Evolutionary conservation across 2,329 filamentous ascomycete species (phyloP).

Genomic region (Beauveria asiatica): DNA sequence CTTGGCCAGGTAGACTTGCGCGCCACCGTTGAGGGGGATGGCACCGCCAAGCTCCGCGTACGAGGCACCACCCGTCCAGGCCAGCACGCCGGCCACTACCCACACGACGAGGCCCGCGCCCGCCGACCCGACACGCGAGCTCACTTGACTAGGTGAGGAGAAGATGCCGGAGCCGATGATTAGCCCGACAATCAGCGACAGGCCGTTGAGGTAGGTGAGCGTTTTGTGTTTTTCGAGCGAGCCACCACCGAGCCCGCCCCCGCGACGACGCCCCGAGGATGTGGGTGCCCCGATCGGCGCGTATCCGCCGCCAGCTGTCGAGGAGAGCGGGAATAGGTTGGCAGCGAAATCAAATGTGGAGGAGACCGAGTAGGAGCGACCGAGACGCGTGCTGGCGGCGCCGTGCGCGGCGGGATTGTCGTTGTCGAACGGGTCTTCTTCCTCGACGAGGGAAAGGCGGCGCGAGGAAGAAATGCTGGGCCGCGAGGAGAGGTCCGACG

Average conservation of each 20-base stretch:
- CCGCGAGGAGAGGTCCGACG: slow-evolving; percentile 59
- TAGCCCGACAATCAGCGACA: slow-evolving; percentile 83
- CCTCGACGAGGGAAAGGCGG: slow-evolving; percentile 71
- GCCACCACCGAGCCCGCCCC: slow-evolving; percentile 56
- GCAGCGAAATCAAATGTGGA: slow-evolving; percentile 95
- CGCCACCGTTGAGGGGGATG: slow-evolving; percentile 88
- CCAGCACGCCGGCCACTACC: slow-evolving; percentile 81
- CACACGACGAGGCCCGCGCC: slow-evolving; percentile 88
- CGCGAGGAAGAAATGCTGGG: slow-evolving; percentile 91
- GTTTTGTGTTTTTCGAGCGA: slow-evolving; percentile 93
- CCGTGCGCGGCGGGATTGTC: slow-evolving; percentile 41
- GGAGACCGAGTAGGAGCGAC: slow-evolving; percentile 77
- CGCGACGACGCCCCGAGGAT: slow-evolving; percentile 37
- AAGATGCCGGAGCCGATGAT: slow-evolving; percentile 98
- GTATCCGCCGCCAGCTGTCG: slow-evolving; percentile 64
- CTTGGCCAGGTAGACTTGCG: slow-evolving; percentile 90
- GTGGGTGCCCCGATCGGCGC: slow-evolving; percentile 75
- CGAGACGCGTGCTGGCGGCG: slow-evolving; percentile 18
- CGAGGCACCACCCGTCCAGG: slow-evolving; percentile 91
- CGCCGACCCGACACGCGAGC: slow-evolving; percentile 81
- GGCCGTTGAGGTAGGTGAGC: slow-evolving; percentile 85
- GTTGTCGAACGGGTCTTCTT: slow-evolving; percentile 65
- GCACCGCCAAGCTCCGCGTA: slow-evolving; percentile 94
- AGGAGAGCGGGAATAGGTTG: slow-evolving; percentile 85
- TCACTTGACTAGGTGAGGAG: slow-evolving; percentile 87